A percentile compares a stretch with the other conserved stretches of the same genome.
Evolutionary conservation across 441 rosid genomes (phyloP).

Genomic region (Aleurites moluccanus): DNA sequence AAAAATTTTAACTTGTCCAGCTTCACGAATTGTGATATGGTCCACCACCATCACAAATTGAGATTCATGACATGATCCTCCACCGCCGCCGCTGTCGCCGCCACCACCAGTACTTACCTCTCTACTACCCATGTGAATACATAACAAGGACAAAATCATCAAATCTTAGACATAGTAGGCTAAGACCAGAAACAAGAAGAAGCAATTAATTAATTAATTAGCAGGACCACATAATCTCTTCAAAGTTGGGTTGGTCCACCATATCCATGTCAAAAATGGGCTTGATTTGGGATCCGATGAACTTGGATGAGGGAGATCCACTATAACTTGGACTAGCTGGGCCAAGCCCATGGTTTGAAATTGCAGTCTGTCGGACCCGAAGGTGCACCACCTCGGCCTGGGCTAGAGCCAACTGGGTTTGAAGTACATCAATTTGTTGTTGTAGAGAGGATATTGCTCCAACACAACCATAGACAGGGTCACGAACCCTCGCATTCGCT

Average conservation of each 20-base stretch:
- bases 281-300: slow-evolving; percentile 51
- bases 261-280: slow-evolving; percentile 63
- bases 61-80: background rate
- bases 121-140: background rate
- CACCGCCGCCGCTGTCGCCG: too few species aligned
- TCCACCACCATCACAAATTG: too few species aligned
- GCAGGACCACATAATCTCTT: slow-evolving; percentile 73
- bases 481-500: slow-evolving; percentile 87
- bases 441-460: slow-evolving; percentile 89
- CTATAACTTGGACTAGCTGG: slow-evolving; percentile 63
- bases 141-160: background rate
- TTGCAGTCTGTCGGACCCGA: slow-evolving; percentile 50
- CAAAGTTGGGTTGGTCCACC: slow-evolving; percentile 59
- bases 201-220: too few species aligned
- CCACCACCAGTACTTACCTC: background rate
- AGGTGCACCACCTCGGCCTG: slow-evolving; percentile 94
- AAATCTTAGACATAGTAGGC: background rate
- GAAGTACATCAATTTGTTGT: slow-evolving; percentile 77
- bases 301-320: slow-evolving; percentile 64
- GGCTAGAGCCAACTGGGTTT: slow-evolving; percentile 84
- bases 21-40: too few species aligned
- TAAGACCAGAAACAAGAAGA: too few species aligned
- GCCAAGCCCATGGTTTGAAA: slow-evolving; percentile 38
- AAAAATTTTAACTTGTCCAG: too few species aligned
- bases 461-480: slow-evolving; percentile 91